Evolutionary conservation across 2,329 filamentous ascomycete genomes (phyloP), one percentile per base, ranked within the genome.

Genomic region (Xylariaceae sp.): DNA sequence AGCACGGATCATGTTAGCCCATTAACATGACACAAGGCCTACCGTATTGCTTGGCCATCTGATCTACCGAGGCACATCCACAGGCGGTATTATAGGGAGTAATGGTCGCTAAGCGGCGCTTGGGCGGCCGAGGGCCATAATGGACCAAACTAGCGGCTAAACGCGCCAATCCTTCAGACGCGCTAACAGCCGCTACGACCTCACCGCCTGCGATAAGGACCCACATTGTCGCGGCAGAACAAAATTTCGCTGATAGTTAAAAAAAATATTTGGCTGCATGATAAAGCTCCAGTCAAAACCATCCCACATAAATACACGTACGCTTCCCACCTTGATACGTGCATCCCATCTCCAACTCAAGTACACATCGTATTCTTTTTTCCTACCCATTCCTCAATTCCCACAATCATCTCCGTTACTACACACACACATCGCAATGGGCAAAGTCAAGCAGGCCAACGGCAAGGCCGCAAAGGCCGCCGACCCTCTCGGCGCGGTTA

Each of bases 371-470:
- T 27, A 29, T 12, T 11, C 27, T 30, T 27, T 5, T 26, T 31
- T 6, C 11, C 5, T n/a, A 4, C 39, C 31, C 12, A 45, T 31
- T 31, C 42, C 34, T 29, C 45, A 32, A 47, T 27, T 40, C 51
- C 29, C 26, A 44, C 42, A 54, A 51, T 58, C 54, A 40, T 29
- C 50, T 47, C 50, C 26, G 61, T 60, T 58, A 29, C 44, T 50
- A 44, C 44, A 11, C 35, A 5, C 46, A 43, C 34, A 55, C 54
- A 57, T 73, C 70, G 77, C 64, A 72, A 87, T 87, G 84, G 83
- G 77, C 71, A 87, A 87, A 74, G 74, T 77, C 53, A 87, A 87
- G 76, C 79, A 85, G 69, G 75, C 76, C 71, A 82, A 82, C 73
- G 67, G 68, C 67, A 80, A 72, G 67, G 70, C 68, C 64, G 67